Percentiles rank a stretch among this genome's conserved stretches.
Evolutionary conservation across 2,329 filamentous ascomycete genomes (phyloP).

Genomic region (Alternaria postmessia): DNA sequence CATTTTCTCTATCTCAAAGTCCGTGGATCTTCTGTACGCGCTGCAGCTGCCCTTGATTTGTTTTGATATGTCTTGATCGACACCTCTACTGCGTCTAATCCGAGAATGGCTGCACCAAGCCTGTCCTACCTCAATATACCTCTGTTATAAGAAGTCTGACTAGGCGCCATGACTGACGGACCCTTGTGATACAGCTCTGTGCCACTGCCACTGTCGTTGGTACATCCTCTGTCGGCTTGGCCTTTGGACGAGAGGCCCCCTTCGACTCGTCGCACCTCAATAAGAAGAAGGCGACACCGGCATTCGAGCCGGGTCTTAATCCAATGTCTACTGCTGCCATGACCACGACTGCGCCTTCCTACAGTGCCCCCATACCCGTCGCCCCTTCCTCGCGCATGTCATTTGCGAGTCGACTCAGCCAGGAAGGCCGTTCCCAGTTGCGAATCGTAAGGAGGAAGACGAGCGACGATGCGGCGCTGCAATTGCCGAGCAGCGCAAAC

Average conservation of each 20-base stretch:
- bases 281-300: slow-evolving; percentile 51
- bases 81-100: slow-evolving; percentile 29
- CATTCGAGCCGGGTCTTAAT: slow-evolving; percentile 39
- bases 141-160: slow-evolving; percentile 32
- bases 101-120: slow-evolving; percentile 37
- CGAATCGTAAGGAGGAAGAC: slow-evolving; percentile 48
- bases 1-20: slow-evolving; percentile 26
- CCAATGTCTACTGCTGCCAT: slow-evolving; percentile 41
- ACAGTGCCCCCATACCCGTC: slow-evolving; percentile 34
- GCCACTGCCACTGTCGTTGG: slow-evolving; percentile 68
- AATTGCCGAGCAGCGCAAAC: slow-evolving; percentile 29
- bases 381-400: slow-evolving; percentile 37
- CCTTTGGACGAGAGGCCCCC: slow-evolving; percentile 62
- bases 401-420: slow-evolving; percentile 34
- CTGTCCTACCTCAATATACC: slow-evolving; percentile 34
- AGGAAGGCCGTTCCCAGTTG: slow-evolving; percentile 42
- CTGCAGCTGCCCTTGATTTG: slow-evolving; percentile 39
- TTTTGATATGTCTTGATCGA: slow-evolving; percentile 38
- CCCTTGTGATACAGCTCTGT: slow-evolving; percentile 62
- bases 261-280: slow-evolving; percentile 42
- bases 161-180: slow-evolving; percentile 48
- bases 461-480: slow-evolving; percentile 35
- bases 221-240: slow-evolving; percentile 66
- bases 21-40: slow-evolving; percentile 13
- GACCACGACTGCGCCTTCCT: slow-evolving; percentile 34